Evolutionary conservation across 2,329 filamentous ascomycete species (phyloP).

Genomic region (Fusarium drepaniforme): DNA sequence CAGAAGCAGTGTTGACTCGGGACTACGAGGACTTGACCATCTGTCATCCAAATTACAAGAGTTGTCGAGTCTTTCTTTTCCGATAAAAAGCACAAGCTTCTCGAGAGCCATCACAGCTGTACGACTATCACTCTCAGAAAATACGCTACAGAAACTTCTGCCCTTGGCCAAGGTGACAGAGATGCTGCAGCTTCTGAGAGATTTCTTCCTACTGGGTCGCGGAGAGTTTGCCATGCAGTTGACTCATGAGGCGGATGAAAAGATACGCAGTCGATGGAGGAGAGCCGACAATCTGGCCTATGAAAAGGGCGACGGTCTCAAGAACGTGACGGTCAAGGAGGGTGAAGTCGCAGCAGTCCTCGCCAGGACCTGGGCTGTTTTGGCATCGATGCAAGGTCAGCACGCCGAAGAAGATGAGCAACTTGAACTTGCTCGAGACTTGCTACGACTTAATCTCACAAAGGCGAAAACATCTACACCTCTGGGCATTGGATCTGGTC

Average conservation of each 20-base stretch:
- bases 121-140: slow-evolving; percentile 84
- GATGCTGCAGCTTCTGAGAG: slow-evolving; percentile 80
- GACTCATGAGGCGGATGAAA: slow-evolving; percentile 86
- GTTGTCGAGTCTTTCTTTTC: slow-evolving; percentile 77
- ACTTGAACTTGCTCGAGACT: slow-evolving; percentile 83
- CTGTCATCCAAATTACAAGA: slow-evolving; percentile 76
- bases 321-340: slow-evolving; percentile 79
- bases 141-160: slow-evolving; percentile 84
- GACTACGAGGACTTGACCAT: slow-evolving; percentile 67
- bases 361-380: slow-evolving; percentile 80
- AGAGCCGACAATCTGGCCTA: slow-evolving; percentile 69
- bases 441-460: slow-evolving; percentile 76
- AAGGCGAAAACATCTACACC: slow-evolving; percentile 59
- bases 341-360: slow-evolving; percentile 86
- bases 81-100: slow-evolving; percentile 79
- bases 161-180: slow-evolving; percentile 83
- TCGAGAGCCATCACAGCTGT: slow-evolving; percentile 81
- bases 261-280: slow-evolving; percentile 79
- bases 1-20: slow-evolving; percentile 59
- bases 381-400: slow-evolving; percentile 79
- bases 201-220: slow-evolving; percentile 88
- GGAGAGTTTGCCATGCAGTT: slow-evolving; percentile 93
- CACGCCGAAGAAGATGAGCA: slow-evolving; percentile 84
- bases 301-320: slow-evolving; percentile 64
- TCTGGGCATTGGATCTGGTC: slow-evolving; percentile 52